Evolutionary conservation across 1,139 yeast genomes (phyloP), one percentile per base, ranked within the genome.

Genomic region (Maudiozyma humilis): DNA sequence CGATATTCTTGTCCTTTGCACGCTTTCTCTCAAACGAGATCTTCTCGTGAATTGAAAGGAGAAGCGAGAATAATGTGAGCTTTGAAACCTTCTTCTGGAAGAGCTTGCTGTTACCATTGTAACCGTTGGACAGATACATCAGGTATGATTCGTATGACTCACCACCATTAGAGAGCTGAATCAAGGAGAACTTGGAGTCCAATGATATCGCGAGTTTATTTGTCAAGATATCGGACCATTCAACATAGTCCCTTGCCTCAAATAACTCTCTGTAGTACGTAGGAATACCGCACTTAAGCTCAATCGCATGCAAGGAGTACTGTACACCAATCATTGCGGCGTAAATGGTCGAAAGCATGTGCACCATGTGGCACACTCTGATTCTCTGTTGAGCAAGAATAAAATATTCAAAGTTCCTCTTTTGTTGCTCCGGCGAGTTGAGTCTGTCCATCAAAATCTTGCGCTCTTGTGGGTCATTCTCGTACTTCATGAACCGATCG

Each of bases 311-410:
- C 51, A 79, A 60, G 48, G 77, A 66, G 54, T 79, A 75, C 15
- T 76, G 75, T n/a, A 78, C 66, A 8, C 83, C 89, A 51, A 80
- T 76, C 50, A 83, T 70, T 2, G 85, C 74, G 0, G 88, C 78
- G 57, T 86, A 73, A 50, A 86, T 65, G 30, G 82, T 80, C 44
- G 87, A 81, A 16, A 88, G 70, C 56, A 83, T 72, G 55, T 86
- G 79, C 42, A 87, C 78, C 2, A 83, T 82, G 55, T 85, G 93
- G 56, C 89, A 75, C 0, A 96, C 84, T 56, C 96, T 73, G 43
- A 88, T 85, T 53, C 96, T 72, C 36, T 89, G 79, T 65, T 89
- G 96, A 0, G 89, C 84, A 59, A 76, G 69, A 32, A 87, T 71
- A 56, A 88, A 89, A 61, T 85, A 85, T 43, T 82, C 78, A 68